Evolutionary conservation across 1,284 basidiomycete species (phyloP).

Genomic region (Athelia psychrophila): DNA sequence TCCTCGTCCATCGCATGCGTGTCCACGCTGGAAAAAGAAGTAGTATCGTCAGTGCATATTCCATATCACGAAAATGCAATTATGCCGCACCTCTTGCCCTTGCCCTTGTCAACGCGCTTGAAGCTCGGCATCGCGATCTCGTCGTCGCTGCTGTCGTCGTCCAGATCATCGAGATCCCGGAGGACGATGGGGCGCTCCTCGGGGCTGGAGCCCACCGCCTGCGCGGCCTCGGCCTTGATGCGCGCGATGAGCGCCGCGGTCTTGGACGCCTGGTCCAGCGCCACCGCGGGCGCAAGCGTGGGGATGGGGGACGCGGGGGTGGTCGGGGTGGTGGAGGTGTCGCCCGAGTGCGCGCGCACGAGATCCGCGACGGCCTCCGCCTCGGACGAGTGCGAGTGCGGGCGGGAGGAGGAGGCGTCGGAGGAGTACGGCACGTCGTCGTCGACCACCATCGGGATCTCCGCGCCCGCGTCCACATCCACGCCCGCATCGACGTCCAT

Average conservation of each 20-base stretch:
- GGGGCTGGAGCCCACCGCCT: conserved; percentile 39
- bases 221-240: conserved; percentile 52
- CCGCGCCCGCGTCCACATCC: not conserved
- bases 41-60: too few species aligned
- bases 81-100: conserved; percentile 16
- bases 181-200: conserved; percentile 30
- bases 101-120: conserved; percentile 9
- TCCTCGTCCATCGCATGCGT: not conserved
- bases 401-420: not conserved
- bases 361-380: conserved; percentile 16
- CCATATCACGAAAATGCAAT: too few species aligned
- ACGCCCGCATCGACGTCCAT: not conserved
- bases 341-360: not conserved
- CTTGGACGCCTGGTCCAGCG: conserved; percentile 44
- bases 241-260: conserved; percentile 57
- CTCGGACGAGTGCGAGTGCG: conserved; percentile 11
- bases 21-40: too few species aligned
- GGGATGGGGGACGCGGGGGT: conserved; percentile 6
- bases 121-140: conserved; percentile 25
- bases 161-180: conserved; percentile 37
- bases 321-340: not conserved
- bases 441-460: not conserved
- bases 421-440: not conserved
- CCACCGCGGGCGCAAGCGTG: conserved; percentile 30
- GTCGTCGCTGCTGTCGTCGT: conserved; percentile 48